phyloP scores from a whole-genome alignment of 441 rosid genomes.

The Erysimum cheiri region DNA sequence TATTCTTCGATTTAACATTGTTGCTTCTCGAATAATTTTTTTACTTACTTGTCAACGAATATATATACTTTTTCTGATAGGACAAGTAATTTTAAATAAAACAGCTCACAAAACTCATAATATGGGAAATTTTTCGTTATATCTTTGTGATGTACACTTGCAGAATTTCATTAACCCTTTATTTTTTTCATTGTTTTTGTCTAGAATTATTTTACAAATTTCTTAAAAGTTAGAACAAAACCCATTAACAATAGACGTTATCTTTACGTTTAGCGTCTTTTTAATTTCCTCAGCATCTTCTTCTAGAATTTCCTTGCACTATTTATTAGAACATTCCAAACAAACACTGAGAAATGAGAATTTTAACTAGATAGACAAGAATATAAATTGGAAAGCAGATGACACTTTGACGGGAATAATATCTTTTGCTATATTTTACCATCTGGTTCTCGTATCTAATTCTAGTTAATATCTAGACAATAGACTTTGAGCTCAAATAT shows the following conservation, averaged over 20 bases:
- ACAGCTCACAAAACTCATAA: neutral
- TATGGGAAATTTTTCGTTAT: neutral
- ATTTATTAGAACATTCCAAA: slow-evolving; percentile 37
- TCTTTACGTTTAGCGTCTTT: neutral
- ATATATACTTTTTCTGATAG: slow-evolving; percentile 8
- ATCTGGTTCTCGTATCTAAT: slow-evolving; percentile 39
- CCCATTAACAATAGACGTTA: slow-evolving; percentile 5
- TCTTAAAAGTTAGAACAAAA: neutral
- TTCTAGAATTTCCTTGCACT: slow-evolving; percentile 31
- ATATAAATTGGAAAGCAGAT: slow-evolving; percentile 38
- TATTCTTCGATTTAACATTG: slow-evolving; percentile 30
- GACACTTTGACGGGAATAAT: slow-evolving; percentile 43
- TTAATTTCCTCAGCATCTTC: slow-evolving; percentile 15
- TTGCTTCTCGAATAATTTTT: slow-evolving; percentile 36
- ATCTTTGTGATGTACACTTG: neutral
- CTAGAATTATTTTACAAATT: neutral
- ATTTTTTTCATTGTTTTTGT: neutral
- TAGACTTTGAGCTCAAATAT: slow-evolving; percentile 11
- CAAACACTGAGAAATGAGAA: slow-evolving; percentile 9
- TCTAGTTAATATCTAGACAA: slow-evolving; percentile 19
- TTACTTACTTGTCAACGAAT: slow-evolving; percentile 31
- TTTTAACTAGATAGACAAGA: slow-evolving; percentile 37
- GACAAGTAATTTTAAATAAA: slow-evolving; percentile 12
- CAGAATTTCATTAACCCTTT: neutral
- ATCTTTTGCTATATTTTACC: slow-evolving; percentile 41